Base-by-base conservation (phyloP, 176 grass and related monocot species). In the Saccharum officinarum region DNA sequence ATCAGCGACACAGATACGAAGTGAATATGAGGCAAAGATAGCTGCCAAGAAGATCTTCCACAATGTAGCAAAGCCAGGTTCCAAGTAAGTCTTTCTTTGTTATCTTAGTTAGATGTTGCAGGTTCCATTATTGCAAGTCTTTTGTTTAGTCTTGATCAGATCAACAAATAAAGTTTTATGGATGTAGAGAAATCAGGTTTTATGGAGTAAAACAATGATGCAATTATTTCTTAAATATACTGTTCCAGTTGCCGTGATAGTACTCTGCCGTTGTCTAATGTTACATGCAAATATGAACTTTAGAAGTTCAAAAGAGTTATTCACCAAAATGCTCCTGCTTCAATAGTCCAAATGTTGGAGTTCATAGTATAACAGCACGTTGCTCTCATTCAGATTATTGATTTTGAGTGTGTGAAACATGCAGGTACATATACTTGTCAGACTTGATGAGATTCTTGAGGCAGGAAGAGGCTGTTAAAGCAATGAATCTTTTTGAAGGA, bases 371-470 rank as follows among this genome's bases (percentile, higher is more conserved):
- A 37, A 61, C 39, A 12, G 10, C 15, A 89, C 40, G 1, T 75
- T 71, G 1, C 13, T 36, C 15, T 36, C 7, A 42, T 69, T 65
- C 31, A 41, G 14, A 42, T 70, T 25, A 9, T 66, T 49, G 1
- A 12, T 54, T 2, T 33, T 63, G 52, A 73, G 57, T 71, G 26
- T 78, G 22, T 38, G 45, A 64, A 83, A 47, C 54, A 73, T 83
- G 30, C 71, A 98, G 95, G 89, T 93, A 95, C 39, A 98, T 98
- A 78, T 93, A 94, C 75, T 86, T 91, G 87, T 80, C 78, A 20
- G 93, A 98, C 75, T 69, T 98, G 76, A 79, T 95, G 75, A 78
- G 86, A 22, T 98, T 98, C 86, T 92, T 98, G 89, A 88, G 72
- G 52, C 52, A 79, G 50, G 95, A 95, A 66, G 95, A 98, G 81